phyloP scores from a whole-genome alignment of 2,329 filamentous ascomycete genomes.

The Aspergillus sp. region DNA sequence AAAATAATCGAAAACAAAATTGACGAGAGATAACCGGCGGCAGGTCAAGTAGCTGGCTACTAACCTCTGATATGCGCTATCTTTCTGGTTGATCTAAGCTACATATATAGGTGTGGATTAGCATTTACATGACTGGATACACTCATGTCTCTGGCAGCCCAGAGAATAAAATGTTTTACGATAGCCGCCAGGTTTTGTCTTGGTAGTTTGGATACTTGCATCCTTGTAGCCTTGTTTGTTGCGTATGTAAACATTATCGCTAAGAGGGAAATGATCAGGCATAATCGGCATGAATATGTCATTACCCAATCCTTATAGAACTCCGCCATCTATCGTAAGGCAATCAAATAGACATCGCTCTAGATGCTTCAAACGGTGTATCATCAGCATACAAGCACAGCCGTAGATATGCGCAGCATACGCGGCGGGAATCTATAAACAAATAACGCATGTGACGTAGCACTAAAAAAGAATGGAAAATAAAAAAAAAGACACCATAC shows the following conservation, averaged over 20 bases:
- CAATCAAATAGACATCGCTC: background rate
- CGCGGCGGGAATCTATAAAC: background rate
- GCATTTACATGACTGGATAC: background rate
- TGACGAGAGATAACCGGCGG: background rate
- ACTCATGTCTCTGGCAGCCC: conserved; percentile 2
- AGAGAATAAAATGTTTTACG: background rate
- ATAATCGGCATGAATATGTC: background rate
- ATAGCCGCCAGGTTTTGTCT: background rate
- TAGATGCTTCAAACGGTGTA: conserved; percentile 1
- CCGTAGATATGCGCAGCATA: background rate
- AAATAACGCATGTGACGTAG: background rate
- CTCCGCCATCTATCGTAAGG: conserved; percentile 5
- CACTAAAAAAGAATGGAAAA: background rate
- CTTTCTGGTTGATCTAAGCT: background rate
- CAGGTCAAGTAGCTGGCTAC: conserved; percentile 9
- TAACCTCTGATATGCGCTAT: background rate
- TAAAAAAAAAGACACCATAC: background rate
- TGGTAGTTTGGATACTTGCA: background rate
- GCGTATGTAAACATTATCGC: background rate
- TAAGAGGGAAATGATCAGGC: background rate
- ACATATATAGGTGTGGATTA: background rate
- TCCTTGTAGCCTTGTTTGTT: background rate
- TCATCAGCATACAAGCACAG: background rate
- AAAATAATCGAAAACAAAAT: conserved; percentile 32
- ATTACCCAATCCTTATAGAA: background rate